Conservation (phyloP, 2,329 filamentous ascomycete genomes). For the Microdochium bolleyi region DNA sequence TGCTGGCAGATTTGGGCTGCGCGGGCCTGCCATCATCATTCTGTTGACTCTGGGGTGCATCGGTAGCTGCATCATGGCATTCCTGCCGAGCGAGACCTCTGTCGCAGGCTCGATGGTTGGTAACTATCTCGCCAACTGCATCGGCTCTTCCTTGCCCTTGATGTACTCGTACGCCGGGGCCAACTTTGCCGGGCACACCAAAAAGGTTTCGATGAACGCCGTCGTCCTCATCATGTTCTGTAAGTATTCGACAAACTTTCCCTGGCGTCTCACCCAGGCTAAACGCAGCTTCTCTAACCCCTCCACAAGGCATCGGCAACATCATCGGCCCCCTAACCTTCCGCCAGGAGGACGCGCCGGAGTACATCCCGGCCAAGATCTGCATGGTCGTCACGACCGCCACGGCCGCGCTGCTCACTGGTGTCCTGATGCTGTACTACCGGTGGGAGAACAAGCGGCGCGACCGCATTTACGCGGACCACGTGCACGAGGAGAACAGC, state of each 20-base stretch:
- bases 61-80: slow-evolving; percentile 32
- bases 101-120: slow-evolving; percentile 32
- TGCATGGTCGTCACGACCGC: slow-evolving; percentile 31
- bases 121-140: slow-evolving; percentile 33
- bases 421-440: slow-evolving; percentile 41
- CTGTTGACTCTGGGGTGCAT: slow-evolving; percentile 37
- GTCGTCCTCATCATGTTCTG: slow-evolving; percentile 31
- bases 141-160: slow-evolving; percentile 32
- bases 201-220: slow-evolving; percentile 43
- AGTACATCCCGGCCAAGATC: slow-evolving; percentile 32
- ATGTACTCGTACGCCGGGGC: slow-evolving; percentile 13
- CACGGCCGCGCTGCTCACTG: slow-evolving; percentile 30
- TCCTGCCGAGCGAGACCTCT: slow-evolving; percentile 23
- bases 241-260: background rate
- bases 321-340: slow-evolving; percentile 31
- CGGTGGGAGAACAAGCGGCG: slow-evolving; percentile 20
- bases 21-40: slow-evolving; percentile 30
- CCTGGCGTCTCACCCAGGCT: no score
- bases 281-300: no score
- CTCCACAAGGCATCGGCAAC: slow-evolving; percentile 21
- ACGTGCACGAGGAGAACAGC: slow-evolving; percentile 10
- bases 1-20: slow-evolving; percentile 26
- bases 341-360: slow-evolving; percentile 21
- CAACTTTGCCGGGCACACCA: slow-evolving; percentile 40
- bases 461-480: slow-evolving; percentile 11